Percentiles rank a stretch among this genome's conserved stretches.
Evolutionary conservation across 2,329 filamentous ascomycete species (phyloP).

Genomic region (Aspergillus sp.): DNA sequence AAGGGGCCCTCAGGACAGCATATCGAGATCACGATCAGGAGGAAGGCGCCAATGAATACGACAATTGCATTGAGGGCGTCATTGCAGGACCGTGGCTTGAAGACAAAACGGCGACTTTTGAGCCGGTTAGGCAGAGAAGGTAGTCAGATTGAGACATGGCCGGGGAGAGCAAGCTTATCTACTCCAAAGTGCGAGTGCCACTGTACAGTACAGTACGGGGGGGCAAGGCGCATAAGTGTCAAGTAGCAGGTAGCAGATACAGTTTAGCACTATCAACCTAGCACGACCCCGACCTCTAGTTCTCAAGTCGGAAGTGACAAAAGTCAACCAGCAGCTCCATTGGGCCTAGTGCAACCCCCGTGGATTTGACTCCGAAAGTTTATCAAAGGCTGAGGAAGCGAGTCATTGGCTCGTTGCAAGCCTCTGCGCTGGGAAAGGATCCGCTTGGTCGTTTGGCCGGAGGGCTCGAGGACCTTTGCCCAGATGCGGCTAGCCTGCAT

Average conservation of each 20-base stretch:
- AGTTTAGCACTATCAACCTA: neutral
- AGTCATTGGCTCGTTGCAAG: slow-evolving; percentile 6
- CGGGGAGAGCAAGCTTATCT: slow-evolving; percentile 6
- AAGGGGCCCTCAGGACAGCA: slow-evolving; percentile 14
- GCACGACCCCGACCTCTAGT: neutral
- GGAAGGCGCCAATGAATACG: slow-evolving; percentile 6
- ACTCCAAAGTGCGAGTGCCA: neutral
- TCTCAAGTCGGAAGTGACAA: no score
- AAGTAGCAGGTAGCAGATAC: neutral
- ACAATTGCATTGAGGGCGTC: slow-evolving; percentile 1
- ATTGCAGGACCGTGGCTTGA: slow-evolving; percentile 6
- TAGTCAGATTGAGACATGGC: neutral
- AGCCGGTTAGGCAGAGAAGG: neutral
- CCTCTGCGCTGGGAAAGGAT: slow-evolving; percentile 11
- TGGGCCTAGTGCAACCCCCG: slow-evolving; percentile 1
- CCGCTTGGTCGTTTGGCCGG: slow-evolving; percentile 15
- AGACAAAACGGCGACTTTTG: neutral
- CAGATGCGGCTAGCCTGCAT: slow-evolving; percentile 8
- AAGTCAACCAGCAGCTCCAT: no score
- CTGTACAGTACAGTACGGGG: neutral
- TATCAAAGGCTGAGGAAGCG: neutral
- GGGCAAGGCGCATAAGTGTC: neutral
- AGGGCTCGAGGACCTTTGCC: slow-evolving; percentile 14
- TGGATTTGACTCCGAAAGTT: slow-evolving; percentile 15
- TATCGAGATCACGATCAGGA: slow-evolving; percentile 10